Evolutionary conservation across 2,329 filamentous ascomycete genomes (phyloP).

Genomic region (Penicillium hordei): DNA sequence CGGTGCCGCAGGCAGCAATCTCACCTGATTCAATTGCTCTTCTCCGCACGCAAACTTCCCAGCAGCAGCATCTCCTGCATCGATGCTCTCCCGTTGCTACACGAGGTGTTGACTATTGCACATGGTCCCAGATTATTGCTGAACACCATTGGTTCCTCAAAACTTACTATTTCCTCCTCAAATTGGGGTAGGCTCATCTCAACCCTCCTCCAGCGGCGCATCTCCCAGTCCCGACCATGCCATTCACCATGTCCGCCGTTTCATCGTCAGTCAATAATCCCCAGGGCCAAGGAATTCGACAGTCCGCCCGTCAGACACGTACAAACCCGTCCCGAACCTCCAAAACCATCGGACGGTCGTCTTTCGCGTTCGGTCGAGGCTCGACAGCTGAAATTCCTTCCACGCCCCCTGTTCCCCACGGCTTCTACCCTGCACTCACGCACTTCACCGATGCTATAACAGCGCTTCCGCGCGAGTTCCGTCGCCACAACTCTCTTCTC

Average conservation of each 20-base stretch:
- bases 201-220: constrained; percentile 16
- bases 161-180: constrained; percentile 1
- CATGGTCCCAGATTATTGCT: neutral
- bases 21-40: constrained; percentile 29
- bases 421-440: constrained; percentile 65
- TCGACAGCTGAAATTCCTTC: constrained; percentile 30
- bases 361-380: constrained; percentile 40
- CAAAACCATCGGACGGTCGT: constrained; percentile 44
- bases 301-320: constrained; percentile 48
- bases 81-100: constrained; percentile 5
- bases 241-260: constrained; percentile 28
- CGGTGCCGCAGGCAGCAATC: constrained; percentile 10
- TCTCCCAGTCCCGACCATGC: constrained; percentile 10
- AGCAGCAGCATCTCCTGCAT: constrained; percentile 8
- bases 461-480: constrained; percentile 89
- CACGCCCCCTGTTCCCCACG: constrained; percentile 40
- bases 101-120: constrained; percentile 4
- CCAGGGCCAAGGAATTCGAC: constrained; percentile 34
- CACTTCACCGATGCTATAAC: constrained; percentile 90
- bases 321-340: constrained; percentile 52
- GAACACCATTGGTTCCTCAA: constrained; percentile 3
- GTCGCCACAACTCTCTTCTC: constrained; percentile 90
- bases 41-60: constrained; percentile 30
- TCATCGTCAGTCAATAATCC: constrained; percentile 28
- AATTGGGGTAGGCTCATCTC: constrained; percentile 9